Evolutionary conservation across 306 rosid genomes (phyloP), one percentile per base, ranked within the genome.

Genomic region (Trifolium fragiferum): DNA sequence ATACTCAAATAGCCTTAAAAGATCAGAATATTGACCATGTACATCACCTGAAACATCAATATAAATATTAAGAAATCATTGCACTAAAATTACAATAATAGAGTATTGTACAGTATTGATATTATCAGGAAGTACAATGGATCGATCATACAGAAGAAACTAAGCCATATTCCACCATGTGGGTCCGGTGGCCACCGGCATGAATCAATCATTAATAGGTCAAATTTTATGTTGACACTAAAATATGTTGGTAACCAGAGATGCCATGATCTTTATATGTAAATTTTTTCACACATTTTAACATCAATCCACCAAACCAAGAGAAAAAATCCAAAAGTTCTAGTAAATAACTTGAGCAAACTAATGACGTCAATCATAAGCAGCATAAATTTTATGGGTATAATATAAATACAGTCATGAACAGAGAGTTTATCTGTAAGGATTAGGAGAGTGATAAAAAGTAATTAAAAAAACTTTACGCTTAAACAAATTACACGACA

Each of bases 21-120:
- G 98, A 84, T 93, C 98, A 15, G 92, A 90, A 79, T 93, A 93
- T 73, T 93, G 98, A 38, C 98, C 98, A 67, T 93, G 98, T 77
- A 93, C 78, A 70, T 93, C 98, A 46, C 97, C 98, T 93, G 90
- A 78, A 84, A 78, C 13, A 74, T 25, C 13, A 61, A 74, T 2
- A 73, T 21, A 75, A 60, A 76, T 66, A 72, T 49, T 21, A 62
- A 67, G 20, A 60, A 57, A 49, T 25, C 54, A 66, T 8, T n/a
- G 27, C 64, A 53, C 8, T n/a, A 49, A 49, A 49, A 49, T n/a
- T 49, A 15, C 54, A n/a, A 49, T 49, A 49, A 2, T 6, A n/a
- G 9, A 49, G 10, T n/a, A n/a, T 47, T 47, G 6, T 47, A 47
- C 54, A 15, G 6, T 47, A 47, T 47, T 47, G 54, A 47, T 47